Percentiles rank a stretch among this genome's conserved stretches.
Evolutionary conservation across 1,284 basidiomycete genomes (phyloP).

Genomic region (Thecaphora thlaspeos): DNA sequence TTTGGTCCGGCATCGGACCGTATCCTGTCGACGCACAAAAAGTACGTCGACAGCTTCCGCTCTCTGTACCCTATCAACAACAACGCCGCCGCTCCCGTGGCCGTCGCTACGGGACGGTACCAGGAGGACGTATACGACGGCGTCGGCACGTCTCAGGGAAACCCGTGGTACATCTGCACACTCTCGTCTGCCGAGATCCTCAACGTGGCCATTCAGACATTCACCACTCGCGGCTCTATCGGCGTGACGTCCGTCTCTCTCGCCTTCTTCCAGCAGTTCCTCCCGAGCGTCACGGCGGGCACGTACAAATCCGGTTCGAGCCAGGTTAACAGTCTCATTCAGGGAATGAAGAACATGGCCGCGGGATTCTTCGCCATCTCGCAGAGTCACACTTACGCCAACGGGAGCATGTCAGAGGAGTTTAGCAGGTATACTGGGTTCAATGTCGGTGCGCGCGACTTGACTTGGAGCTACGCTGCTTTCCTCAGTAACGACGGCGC

Average conservation of each 20-base stretch:
- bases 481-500: constrained; percentile 27
- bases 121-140: constrained; percentile 32
- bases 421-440: constrained; percentile 32
- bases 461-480: constrained; percentile 47
- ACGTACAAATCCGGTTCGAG: constrained; percentile 9
- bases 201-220: constrained; percentile 25
- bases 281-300: constrained; percentile 13
- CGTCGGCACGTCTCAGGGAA: constrained; percentile 22
- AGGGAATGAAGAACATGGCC: constrained; percentile 31
- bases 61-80: constrained; percentile 34
- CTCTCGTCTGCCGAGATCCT: constrained; percentile 37
- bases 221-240: constrained; percentile 12
- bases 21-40: constrained; percentile 33
- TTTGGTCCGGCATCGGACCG: constrained; percentile 36
- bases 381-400: constrained; percentile 23
- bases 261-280: constrained; percentile 36
- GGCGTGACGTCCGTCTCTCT: constrained; percentile 22
- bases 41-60: constrained; percentile 40
- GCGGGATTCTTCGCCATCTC: constrained; percentile 33
- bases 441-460: constrained; percentile 39
- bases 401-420: constrained; percentile 40
- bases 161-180: constrained; percentile 46
- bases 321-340: constrained; percentile 18
- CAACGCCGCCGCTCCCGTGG: constrained; percentile 20
- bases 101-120: constrained; percentile 36